These are phyloP conservation scores for Penicillium lagena DNA, from an alignment of 495 filamentous ascomycete genomes.

Conservation along the genomic window DNA sequence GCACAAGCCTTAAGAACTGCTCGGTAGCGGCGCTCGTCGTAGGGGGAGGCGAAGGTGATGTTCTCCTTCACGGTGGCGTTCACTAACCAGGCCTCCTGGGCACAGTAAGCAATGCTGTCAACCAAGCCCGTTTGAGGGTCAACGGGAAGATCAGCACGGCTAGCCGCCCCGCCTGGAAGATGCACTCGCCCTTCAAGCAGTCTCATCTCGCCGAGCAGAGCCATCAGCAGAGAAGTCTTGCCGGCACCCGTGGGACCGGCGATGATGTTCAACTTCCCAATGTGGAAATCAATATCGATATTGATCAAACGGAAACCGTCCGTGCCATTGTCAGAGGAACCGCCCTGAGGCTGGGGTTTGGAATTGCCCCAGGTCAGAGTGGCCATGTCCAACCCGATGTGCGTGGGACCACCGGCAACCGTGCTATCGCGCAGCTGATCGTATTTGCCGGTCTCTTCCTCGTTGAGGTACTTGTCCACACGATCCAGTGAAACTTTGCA, in stretches of 20 bases:
- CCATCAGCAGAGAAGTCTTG: slow-evolving; percentile 95
- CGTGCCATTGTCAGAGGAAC: slow-evolving; percentile 12
- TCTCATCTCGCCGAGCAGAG: slow-evolving; percentile 94
- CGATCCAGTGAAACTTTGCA: slow-evolving; percentile 95
- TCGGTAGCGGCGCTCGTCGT: slow-evolving; percentile 78
- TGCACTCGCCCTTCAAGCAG: slow-evolving; percentile 72
- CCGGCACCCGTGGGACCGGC: slow-evolving; percentile 90
- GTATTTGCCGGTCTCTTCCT: slow-evolving; percentile 96
- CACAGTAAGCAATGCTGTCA: slow-evolving; percentile 93
- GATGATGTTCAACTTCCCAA: slow-evolving; percentile 82
- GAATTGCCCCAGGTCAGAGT: slow-evolving; percentile 80
- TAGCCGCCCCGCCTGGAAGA: slow-evolving; percentile 69
- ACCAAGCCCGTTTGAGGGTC: slow-evolving; percentile 82
- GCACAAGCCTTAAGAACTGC: slow-evolving; percentile 87
- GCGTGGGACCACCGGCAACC: slow-evolving; percentile 50
- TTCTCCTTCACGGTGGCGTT: slow-evolving; percentile 96
- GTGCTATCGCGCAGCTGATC: slow-evolving; percentile 67
- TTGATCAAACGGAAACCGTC: slow-evolving; percentile 78
- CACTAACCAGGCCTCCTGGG: slow-evolving; percentile 95
- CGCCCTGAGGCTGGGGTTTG: slow-evolving; percentile 25
- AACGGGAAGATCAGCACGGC: slow-evolving; percentile 72
- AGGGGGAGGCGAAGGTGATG: slow-evolving; percentile 83
- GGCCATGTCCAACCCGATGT: slow-evolving; percentile 79
- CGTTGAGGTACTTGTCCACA: slow-evolving; percentile 89
- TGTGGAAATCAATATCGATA: slow-evolving; percentile 67